Evolutionary conservation across 1,284 basidiomycete species (phyloP).

Genomic region (Ceratobasidium sp.): DNA sequence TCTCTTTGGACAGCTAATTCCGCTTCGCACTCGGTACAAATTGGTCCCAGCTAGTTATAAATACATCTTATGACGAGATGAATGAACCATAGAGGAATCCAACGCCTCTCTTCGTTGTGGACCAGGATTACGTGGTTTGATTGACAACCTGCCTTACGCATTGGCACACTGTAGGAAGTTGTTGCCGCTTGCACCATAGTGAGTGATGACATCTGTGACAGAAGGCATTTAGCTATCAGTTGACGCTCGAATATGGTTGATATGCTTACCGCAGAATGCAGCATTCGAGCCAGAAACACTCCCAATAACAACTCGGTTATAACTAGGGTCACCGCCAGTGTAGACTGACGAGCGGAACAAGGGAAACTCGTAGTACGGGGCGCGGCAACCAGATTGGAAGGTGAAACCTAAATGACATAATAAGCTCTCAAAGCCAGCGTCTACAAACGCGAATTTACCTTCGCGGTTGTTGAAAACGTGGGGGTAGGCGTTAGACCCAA

Average conservation of each 20-base stretch:
- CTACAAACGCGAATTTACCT: background rate
- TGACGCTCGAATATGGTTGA: too few relatives aligned
- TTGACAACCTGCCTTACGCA: background rate
- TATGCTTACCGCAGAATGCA: constrained; percentile 32
- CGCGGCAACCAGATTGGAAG: constrained; percentile 29
- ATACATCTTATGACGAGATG: too few relatives aligned
- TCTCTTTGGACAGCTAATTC: too few relatives aligned
- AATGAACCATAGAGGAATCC: too few relatives aligned
- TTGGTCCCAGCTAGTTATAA: too few relatives aligned
- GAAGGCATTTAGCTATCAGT: background rate
- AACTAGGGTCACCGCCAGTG: constrained; percentile 41
- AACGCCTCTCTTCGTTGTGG: background rate
- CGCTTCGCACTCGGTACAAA: too few relatives aligned
- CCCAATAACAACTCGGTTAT: constrained; percentile 37
- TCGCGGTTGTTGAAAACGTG: constrained; percentile 42
- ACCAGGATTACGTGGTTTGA: too few relatives aligned
- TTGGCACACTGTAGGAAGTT: constrained; percentile 44
- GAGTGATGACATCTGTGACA: constrained; percentile 29
- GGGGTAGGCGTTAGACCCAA: constrained; percentile 29
- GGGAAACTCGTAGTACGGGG: constrained; percentile 37
- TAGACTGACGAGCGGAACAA: constrained; percentile 22
- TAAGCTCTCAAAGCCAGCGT: too few relatives aligned
- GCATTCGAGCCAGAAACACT: constrained; percentile 40
- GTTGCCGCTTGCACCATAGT: constrained; percentile 35
- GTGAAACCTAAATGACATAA: constrained; percentile 18